phyloP scores from a whole-genome alignment of 1,139 yeast species.

The Saccharomyces hybrid region DNA sequence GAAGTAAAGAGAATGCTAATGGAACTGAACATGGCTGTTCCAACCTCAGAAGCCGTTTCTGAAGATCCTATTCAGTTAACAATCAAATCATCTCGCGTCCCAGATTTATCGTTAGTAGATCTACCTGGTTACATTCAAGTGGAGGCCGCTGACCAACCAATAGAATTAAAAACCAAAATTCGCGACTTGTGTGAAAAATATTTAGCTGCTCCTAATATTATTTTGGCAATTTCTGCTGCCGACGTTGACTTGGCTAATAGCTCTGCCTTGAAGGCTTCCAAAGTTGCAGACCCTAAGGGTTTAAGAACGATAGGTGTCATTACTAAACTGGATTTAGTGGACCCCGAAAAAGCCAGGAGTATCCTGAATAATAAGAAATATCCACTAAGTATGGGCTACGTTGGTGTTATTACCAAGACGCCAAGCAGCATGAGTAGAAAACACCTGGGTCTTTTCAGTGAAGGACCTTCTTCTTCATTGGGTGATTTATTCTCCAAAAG shows the following conservation, averaged over 20 bases:
- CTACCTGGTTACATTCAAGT: slow-evolving; percentile 96
- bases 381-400: slow-evolving; percentile 92
- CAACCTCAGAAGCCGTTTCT: slow-evolving; percentile 74
- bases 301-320: slow-evolving; percentile 92
- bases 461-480: slow-evolving; percentile 17
- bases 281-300: slow-evolving; percentile 98
- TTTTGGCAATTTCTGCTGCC: slow-evolving; percentile 92
- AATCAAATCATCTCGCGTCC: slow-evolving; percentile 84
- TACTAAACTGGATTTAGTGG: slow-evolving; percentile 86
- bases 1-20: slow-evolving; percentile 79
- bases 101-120: slow-evolving; percentile 90
- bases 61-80: slow-evolving; percentile 88
- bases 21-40: slow-evolving; percentile 89
- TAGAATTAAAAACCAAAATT: slow-evolving; percentile 70
- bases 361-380: slow-evolving; percentile 71
- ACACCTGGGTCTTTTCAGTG: slow-evolving; percentile 10
- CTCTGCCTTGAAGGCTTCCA: slow-evolving; percentile 90
- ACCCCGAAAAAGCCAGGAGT: slow-evolving; percentile 60
- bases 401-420: slow-evolving; percentile 85
- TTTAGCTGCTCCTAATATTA: slow-evolving; percentile 84
- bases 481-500: slow-evolving; percentile 29
- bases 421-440: slow-evolving; percentile 33
- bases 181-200: slow-evolving; percentile 75
- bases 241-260: slow-evolving; percentile 97
- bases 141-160: slow-evolving; percentile 94